These are phyloP conservation scores for Moesziomyces antarcticus DNA, from an alignment of 1,284 basidiomycete genomes.

Conservation along the genomic window DNA sequence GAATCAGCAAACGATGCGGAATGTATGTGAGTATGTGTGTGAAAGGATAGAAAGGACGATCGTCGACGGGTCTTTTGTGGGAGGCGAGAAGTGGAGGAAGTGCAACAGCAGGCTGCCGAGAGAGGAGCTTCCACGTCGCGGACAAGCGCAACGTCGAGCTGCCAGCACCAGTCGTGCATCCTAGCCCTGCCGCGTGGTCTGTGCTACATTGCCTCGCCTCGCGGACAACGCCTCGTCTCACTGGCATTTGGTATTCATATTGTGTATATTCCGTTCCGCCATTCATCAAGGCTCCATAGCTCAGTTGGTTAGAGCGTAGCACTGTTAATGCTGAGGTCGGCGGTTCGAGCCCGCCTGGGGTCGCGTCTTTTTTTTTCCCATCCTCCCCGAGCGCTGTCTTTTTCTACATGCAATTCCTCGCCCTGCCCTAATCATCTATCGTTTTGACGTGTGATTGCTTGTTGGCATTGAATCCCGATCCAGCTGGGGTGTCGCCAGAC, in stretches of 20 bases:
- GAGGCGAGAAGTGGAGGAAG: background rate
- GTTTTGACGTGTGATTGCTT: too few species aligned
- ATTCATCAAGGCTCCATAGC: constrained; percentile 28
- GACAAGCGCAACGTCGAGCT: background rate
- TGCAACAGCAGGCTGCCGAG: background rate
- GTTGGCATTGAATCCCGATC: too few species aligned
- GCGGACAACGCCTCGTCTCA: too few species aligned
- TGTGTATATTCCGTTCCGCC: background rate
- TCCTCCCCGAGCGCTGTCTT: background rate
- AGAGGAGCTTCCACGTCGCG: constrained; percentile 1
- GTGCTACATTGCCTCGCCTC: constrained; percentile 11
- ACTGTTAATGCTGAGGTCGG: constrained; percentile 60
- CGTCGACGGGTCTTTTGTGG: too few species aligned
- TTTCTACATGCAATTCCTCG: background rate
- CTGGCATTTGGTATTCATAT: too few species aligned
- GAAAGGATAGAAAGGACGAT: background rate
- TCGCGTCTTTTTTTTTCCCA: constrained; percentile 14
- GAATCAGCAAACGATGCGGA: too few species aligned
- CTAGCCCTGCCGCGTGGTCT: constrained; percentile 8
- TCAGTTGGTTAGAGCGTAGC: constrained; percentile 61
- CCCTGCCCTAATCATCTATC: background rate
- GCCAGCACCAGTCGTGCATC: background rate
- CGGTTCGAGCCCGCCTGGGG: constrained; percentile 57
- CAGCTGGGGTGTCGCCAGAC: too few species aligned
- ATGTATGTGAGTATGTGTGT: background rate